Percentiles rank a stretch among this genome's conserved stretches.
These are phyloP conservation scores for Moniliella sp. DNA, from an alignment of 1,284 basidiomycete genomes.

Conservation along the genomic window DNA sequence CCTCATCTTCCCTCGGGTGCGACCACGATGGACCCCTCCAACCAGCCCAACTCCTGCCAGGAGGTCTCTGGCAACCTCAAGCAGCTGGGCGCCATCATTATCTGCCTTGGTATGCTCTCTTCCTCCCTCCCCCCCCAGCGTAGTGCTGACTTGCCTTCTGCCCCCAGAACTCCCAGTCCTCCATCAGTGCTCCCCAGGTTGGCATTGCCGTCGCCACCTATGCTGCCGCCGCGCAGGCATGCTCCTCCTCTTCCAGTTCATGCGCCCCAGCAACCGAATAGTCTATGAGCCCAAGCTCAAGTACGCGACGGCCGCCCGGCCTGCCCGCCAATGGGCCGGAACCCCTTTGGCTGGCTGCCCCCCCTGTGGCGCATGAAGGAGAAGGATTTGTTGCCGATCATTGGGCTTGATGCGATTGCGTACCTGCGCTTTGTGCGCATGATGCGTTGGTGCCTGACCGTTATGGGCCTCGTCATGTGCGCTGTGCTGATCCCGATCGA, in stretches of 20 bases:
- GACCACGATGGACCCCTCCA: too few species aligned
- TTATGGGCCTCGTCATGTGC: constrained; percentile 41
- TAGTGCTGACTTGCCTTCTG: too few species aligned
- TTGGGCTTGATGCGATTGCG: constrained; percentile 70
- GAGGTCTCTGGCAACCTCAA: too few species aligned
- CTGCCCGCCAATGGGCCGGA: constrained; percentile 48
- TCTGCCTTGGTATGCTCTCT: too few species aligned
- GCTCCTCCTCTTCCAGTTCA: constrained; percentile 17
- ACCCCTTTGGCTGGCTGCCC: constrained; percentile 50
- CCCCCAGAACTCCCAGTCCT: neutral
- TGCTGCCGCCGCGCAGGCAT: constrained; percentile 10
- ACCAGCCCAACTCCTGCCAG: too few species aligned
- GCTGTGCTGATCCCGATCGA: constrained; percentile 61
- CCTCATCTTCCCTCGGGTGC: too few species aligned
- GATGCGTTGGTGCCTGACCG: constrained; percentile 40
- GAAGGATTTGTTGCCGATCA: constrained; percentile 62
- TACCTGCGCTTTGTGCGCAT: constrained; percentile 80
- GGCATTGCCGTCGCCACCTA: constrained; percentile 14
- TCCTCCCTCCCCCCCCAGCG: too few species aligned
- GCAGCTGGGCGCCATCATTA: too few species aligned
- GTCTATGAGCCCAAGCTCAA: constrained; percentile 65
- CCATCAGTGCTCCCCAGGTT: constrained; percentile 3
- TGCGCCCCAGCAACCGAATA: constrained; percentile 21
- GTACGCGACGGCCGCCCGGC: constrained; percentile 61
- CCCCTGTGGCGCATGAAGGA: constrained; percentile 64